Base-by-base conservation (phyloP, 73 alveolate species). In the Paraurostyla sp. region DNA sequence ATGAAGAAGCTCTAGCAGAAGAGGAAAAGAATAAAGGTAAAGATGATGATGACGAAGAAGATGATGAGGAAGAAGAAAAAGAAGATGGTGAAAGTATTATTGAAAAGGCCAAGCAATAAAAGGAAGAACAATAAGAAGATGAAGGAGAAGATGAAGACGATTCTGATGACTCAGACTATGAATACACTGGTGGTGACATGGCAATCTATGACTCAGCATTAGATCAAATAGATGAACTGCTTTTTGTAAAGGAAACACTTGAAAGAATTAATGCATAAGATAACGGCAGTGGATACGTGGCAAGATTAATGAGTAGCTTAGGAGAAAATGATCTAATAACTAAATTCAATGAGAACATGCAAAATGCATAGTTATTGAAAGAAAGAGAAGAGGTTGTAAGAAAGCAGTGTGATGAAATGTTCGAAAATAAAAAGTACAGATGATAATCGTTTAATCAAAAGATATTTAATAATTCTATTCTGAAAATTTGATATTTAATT, bases 1-100 rank as follows among this genome's bases (percentile, higher is more conserved):
- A 83, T 36, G 98, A 94, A 49, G 92, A 89, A 36, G 58, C 75
- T 29, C 50, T 87, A n/a, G 93, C 50, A 41, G 94, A 83, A 76
- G 89, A 88, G 60, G 30, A 73, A 35, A 22, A 42, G 50, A 73
- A 73, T 7, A 36, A 73, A 20, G 56, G n/a, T n/a, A 50, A 73
- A 4, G 52, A 33, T 22, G 59, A 73, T 73, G 71, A 48, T 3
- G 86, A 49, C 13, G 71, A 48, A 23, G 86, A 73, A 4, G 71
- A 46, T 42, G 86, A 46, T 1, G 86, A 73, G 0, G 65, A 27
- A 4, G 71, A 73, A 20, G 71, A 43, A 50, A 29, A 29, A 32
- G 41, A 13, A 71, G 86, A 73, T 27, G 68, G 20, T 45, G 86
- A 73, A 15, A 50, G 13, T 36, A 25, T 60, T 7, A n/a, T 9